These are phyloP conservation scores for Aspergillus olivimuriae DNA, from an alignment of 495 filamentous ascomycete species.

Conservation along the genomic window DNA sequence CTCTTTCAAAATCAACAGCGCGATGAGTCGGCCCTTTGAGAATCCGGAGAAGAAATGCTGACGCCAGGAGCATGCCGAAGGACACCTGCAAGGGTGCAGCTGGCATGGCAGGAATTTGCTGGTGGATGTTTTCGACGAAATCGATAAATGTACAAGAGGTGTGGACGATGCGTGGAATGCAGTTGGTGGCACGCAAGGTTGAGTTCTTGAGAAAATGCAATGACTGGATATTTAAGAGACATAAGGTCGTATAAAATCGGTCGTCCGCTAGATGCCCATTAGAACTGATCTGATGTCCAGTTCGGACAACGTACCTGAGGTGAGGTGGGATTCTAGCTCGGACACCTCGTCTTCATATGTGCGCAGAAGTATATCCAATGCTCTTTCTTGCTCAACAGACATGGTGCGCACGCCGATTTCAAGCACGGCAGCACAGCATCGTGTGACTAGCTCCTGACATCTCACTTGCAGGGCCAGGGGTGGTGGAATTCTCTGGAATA, in stretches of 20 bases:
- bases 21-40: constrained; percentile 27
- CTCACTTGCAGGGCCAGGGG: constrained; percentile 27
- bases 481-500: constrained; percentile 27
- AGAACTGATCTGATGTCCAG: neutral
- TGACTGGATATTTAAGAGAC: constrained; percentile 31
- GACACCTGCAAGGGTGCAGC: constrained; percentile 26
- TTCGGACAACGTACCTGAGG: constrained; percentile 20
- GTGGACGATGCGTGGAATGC: constrained; percentile 25
- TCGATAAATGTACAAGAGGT: constrained; percentile 35
- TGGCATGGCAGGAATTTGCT: constrained; percentile 15
- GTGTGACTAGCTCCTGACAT: constrained; percentile 30
- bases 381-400: constrained; percentile 30
- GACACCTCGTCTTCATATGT: constrained; percentile 29
- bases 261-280: constrained; percentile 22
- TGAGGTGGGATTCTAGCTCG: constrained; percentile 26
- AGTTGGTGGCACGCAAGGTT: constrained; percentile 21
- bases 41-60: constrained; percentile 31
- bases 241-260: constrained; percentile 23
- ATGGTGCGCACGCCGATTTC: constrained; percentile 36
- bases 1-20: constrained; percentile 28
- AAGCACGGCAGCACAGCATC: constrained; percentile 27
- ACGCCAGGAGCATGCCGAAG: constrained; percentile 29
- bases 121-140: constrained; percentile 17
- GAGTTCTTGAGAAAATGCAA: constrained; percentile 40
- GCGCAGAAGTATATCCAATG: constrained; percentile 29